Percentiles rank a stretch among this genome's conserved stretches.
Conservation (phyloP, 1,139 yeast species). For the Debaryomycetaceae sp. region DNA sequence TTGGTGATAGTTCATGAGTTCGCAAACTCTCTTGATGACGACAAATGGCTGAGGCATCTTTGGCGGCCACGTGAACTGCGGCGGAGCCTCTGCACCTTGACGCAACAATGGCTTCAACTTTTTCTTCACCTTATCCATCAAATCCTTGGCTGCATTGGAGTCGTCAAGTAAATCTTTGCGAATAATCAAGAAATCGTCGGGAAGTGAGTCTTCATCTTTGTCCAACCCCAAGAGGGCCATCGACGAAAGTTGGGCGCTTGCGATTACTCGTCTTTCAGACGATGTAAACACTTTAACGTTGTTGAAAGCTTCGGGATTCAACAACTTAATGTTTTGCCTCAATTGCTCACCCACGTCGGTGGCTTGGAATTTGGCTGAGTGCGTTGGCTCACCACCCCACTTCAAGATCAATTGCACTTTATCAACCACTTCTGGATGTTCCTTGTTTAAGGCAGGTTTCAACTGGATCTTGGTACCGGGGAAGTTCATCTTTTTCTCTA, state of each 20-base stretch:
- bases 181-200: constrained; percentile 75
- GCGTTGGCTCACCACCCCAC: constrained; percentile 99
- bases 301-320: constrained; percentile 79
- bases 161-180: constrained; percentile 92
- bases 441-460: constrained; percentile 75
- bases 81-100: constrained; percentile 97
- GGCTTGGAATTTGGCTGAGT: constrained; percentile 93
- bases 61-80: constrained; percentile 98
- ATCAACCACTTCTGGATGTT: constrained; percentile 65
- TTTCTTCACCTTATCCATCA: constrained; percentile 97
- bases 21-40: constrained; percentile 90
- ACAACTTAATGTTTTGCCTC: constrained; percentile 83
- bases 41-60: constrained; percentile 96
- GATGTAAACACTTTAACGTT: constrained; percentile 87
- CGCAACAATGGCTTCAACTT: constrained; percentile 89
- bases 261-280: constrained; percentile 89
- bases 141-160: constrained; percentile 95
- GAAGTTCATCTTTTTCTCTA: constrained; percentile 81
- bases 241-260: constrained; percentile 88
- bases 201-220: constrained; percentile 48
- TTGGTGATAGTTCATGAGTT: constrained; percentile 89
- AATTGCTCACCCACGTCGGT: constrained; percentile 92
- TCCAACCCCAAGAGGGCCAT: constrained; percentile 73
- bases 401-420: constrained; percentile 93
- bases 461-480: constrained; percentile 97